These are phyloP conservation scores for Infundibulicybe gibba DNA, from an alignment of 768 basidiomycete species.

Conservation along the genomic window DNA sequence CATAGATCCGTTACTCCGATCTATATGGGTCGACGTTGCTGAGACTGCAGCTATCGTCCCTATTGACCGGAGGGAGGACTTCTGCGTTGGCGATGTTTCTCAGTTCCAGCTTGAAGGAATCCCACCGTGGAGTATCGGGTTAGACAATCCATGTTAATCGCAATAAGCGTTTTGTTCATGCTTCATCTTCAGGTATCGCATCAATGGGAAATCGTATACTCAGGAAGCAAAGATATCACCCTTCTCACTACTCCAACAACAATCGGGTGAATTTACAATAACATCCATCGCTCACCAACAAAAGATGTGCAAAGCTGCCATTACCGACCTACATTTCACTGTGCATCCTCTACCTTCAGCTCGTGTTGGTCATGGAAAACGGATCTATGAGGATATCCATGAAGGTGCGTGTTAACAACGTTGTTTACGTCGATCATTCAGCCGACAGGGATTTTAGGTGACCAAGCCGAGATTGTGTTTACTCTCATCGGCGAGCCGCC, in stretches of 20 bases:
- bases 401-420: slow-evolving; percentile 56
- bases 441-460: slow-evolving; percentile 42
- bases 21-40: slow-evolving; percentile 89
- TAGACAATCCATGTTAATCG: slow-evolving; percentile 16
- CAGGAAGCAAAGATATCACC: slow-evolving; percentile 78
- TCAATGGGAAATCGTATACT: slow-evolving; percentile 70
- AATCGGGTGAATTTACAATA: slow-evolving; percentile 81
- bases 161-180: neutral
- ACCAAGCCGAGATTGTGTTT: slow-evolving; percentile 93
- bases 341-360: slow-evolving; percentile 88
- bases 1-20: slow-evolving; percentile 55
- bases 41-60: slow-evolving; percentile 93
- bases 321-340: slow-evolving; percentile 68
- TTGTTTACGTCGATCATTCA: neutral
- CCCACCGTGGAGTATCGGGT: slow-evolving; percentile 91
- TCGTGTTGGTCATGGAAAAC: slow-evolving; percentile 82
- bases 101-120: slow-evolving; percentile 94
- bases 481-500: slow-evolving; percentile 89
- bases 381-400: slow-evolving; percentile 80
- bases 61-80: slow-evolving; percentile 71
- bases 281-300: slow-evolving; percentile 90
- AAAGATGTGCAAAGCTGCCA: slow-evolving; percentile 82
- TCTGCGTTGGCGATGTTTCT: slow-evolving; percentile 86
- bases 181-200: slow-evolving; percentile 56
- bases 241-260: slow-evolving; percentile 82